Percentiles rank a stretch among this genome's conserved stretches.
These are phyloP conservation scores for Xylaria curta DNA, from an alignment of 495 filamentous ascomycete genomes.

Conservation along the genomic window DNA sequence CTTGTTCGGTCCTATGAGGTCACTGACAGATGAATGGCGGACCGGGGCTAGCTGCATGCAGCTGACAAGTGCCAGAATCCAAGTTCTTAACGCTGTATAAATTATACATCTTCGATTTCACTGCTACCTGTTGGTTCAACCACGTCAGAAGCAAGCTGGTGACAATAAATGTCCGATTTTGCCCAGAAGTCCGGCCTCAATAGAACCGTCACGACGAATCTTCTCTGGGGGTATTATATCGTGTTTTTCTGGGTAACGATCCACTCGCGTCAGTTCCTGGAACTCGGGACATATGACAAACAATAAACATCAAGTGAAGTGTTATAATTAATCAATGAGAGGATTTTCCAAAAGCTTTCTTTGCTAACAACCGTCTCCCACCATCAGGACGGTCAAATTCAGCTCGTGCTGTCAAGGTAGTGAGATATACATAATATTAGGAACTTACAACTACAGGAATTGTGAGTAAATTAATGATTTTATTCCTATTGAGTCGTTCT, in stretches of 20 bases:
- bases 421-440: not conserved
- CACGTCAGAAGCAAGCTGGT: not conserved
- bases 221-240: not conserved
- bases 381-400: not conserved
- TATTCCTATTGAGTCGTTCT: not conserved
- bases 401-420: not conserved
- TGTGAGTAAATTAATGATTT: not conserved
- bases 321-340: no score
- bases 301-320: no score
- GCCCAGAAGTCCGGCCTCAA: no score
- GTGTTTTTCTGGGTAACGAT: not conserved
- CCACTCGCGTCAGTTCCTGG: not conserved
- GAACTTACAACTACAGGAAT: not conserved
- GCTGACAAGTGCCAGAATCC: not conserved
- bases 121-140: no score
- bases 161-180: no score
- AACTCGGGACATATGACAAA: no score
- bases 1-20: slow-evolving; percentile 17
- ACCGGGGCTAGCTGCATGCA: not conserved
- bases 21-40: slow-evolving; percentile 12
- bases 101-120: no score
- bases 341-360: no score
- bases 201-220: no score
- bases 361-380: no score
- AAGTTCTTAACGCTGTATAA: no score